These are phyloP conservation scores for Cystobasidium slooffiae DNA, from an alignment of 1,284 basidiomycete species.

Conservation along the genomic window DNA sequence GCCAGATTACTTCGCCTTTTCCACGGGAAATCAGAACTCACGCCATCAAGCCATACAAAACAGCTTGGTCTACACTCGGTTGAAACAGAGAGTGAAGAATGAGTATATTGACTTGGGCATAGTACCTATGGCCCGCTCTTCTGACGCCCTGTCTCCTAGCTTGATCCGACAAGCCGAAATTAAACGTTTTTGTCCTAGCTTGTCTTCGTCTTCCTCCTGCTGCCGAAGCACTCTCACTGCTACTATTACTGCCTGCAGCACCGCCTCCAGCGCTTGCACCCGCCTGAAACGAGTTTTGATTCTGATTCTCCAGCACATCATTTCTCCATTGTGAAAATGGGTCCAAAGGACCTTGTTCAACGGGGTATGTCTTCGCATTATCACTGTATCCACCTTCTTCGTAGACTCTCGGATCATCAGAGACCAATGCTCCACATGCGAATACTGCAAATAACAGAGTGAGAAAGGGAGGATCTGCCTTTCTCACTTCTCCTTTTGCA, in stretches of 20 bases:
- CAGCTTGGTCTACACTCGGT: slow-evolving; percentile 37
- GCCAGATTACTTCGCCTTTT: background rate
- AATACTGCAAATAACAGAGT: slow-evolving; percentile 40
- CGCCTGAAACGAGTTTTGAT: background rate
- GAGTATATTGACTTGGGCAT: slow-evolving; percentile 34
- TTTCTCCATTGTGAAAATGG: slow-evolving; percentile 15
- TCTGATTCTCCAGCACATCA: background rate
- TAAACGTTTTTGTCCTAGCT: slow-evolving; percentile 27
- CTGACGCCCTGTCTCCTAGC: slow-evolving; percentile 19
- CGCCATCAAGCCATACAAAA: slow-evolving; percentile 35
- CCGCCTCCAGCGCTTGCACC: too few species aligned
- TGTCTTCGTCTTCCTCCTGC: background rate
- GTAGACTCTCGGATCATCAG: slow-evolving; percentile 26
- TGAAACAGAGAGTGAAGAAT: slow-evolving; percentile 35
- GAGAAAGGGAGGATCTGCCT: slow-evolving; percentile 28
- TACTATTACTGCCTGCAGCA: too few species aligned
- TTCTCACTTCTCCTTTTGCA: slow-evolving; percentile 8
- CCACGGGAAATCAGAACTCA: background rate
- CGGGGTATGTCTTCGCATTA: slow-evolving; percentile 15
- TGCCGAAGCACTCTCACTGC: too few species aligned
- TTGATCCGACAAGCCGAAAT: slow-evolving; percentile 27
- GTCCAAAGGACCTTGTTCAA: slow-evolving; percentile 6
- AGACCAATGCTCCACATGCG: slow-evolving; percentile 31
- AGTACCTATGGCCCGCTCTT: slow-evolving; percentile 33
- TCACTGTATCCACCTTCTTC: slow-evolving; percentile 32